A percentile compares a stretch with the other conserved stretches of the same genome.
These are phyloP conservation scores for Neurospora hispaniola DNA, from an alignment of 495 filamentous ascomycete species.

Conservation along the genomic window DNA sequence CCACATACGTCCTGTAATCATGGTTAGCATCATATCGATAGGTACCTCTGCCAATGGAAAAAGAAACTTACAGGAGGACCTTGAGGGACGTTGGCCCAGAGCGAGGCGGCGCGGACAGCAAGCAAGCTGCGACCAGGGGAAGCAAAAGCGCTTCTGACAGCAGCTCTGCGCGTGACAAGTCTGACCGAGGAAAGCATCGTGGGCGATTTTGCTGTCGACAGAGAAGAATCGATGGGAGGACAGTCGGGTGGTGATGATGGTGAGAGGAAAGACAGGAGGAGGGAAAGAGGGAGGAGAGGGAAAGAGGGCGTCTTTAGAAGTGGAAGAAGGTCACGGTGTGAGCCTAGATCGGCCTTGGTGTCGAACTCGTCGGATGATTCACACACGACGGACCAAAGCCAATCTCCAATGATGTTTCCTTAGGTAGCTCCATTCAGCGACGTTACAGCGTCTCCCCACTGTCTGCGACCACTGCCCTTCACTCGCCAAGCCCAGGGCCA, in stretches of 20 bases:
- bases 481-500: neutral
- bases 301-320: neutral
- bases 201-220: neutral
- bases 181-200: constrained; percentile 26
- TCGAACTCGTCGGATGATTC: neutral
- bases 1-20: constrained; percentile 51
- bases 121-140: constrained; percentile 27
- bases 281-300: neutral
- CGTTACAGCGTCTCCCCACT: neutral
- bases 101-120: constrained; percentile 60
- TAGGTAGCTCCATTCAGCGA: neutral
- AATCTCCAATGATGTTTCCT: neutral
- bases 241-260: neutral
- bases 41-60: neutral
- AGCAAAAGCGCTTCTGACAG: constrained; percentile 3
- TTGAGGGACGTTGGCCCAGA: constrained; percentile 83
- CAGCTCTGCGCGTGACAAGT: constrained; percentile 26
- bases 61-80: constrained; percentile 80
- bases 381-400: neutral
- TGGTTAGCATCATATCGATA: neutral
- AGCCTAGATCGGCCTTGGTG: neutral
- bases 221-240: neutral
- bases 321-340: no score
- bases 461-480: neutral
- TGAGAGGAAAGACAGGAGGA: neutral